phyloP scores from a whole-genome alignment of 2,329 filamentous ascomycete genomes.

The Westerdykella ornata region DNA sequence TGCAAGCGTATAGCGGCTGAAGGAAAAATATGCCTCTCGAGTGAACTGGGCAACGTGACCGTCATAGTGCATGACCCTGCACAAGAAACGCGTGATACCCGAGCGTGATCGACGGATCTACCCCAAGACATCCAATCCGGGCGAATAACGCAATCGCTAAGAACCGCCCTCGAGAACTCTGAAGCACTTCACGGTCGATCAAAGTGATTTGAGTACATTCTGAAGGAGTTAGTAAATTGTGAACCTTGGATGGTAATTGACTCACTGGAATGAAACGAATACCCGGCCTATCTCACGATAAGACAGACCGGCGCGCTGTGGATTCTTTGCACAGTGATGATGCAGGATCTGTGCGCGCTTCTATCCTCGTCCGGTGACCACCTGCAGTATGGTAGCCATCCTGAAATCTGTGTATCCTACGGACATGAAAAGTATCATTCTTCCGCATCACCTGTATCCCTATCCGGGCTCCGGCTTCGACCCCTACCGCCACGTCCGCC shows the following conservation, averaged over 20 bases:
- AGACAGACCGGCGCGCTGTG: constrained; percentile 1
- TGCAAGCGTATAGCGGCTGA: too few relatives aligned
- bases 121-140: too few relatives aligned
- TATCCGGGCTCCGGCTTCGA: constrained; percentile 42
- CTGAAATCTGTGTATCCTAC: too few relatives aligned
- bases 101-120: too few relatives aligned
- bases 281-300: not conserved
- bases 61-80: not conserved
- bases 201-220: too few relatives aligned
- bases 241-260: not conserved
- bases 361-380: not conserved
- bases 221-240: too few relatives aligned
- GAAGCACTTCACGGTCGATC: too few relatives aligned
- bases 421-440: constrained; percentile 11
- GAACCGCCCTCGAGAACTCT: too few relatives aligned
- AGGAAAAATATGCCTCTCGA: too few relatives aligned
- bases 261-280: not conserved
- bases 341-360: not conserved
- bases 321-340: not conserved
- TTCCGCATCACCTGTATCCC: constrained; percentile 31
- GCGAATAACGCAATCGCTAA: too few relatives aligned
- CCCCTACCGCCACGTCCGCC: constrained; percentile 31
- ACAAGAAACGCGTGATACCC: not conserved
- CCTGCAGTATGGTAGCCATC: too few relatives aligned
- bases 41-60: not conserved